phyloP scores from a whole-genome alignment of 352 stramenopile species.

The Nothophytophthora sp. region DNA sequence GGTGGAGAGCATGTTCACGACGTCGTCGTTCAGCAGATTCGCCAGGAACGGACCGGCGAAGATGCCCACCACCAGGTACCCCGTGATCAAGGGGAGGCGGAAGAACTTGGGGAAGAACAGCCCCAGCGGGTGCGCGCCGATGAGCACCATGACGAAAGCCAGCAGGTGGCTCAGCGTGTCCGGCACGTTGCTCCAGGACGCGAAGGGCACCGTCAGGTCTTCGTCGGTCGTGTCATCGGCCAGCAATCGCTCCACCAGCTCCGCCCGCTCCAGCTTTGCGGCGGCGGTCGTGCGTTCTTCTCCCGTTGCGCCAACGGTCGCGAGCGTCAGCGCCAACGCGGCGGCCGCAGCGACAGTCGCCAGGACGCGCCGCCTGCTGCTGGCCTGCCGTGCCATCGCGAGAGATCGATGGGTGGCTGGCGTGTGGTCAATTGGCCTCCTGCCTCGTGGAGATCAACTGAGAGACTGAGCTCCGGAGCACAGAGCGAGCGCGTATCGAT shows the following conservation, averaged over 20 bases:
- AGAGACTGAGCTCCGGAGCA: no score
- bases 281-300: no score
- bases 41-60: slow-evolving; percentile 54
- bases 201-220: slow-evolving; percentile 39
- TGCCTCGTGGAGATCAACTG: no score
- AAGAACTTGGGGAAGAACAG: slow-evolving; percentile 55
- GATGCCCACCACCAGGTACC: slow-evolving; percentile 60
- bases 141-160: slow-evolving; percentile 54
- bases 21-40: slow-evolving; percentile 42
- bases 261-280: no score
- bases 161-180: slow-evolving; percentile 47
- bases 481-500: no score
- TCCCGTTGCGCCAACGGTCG: no score
- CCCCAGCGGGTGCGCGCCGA: slow-evolving; percentile 51
- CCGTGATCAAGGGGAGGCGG: slow-evolving; percentile 58
- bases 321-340: no score
- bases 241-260: slow-evolving; percentile 11
- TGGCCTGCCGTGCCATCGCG: no score
- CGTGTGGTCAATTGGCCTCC: no score
- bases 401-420: no score
- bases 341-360: no score
- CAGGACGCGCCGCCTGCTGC: no score
- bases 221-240: slow-evolving; percentile 3
- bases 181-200: slow-evolving; percentile 28
- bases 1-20: slow-evolving; percentile 44